phyloP scores from a whole-genome alignment of 441 rosid genomes.

The Gossypium schwendimanii region DNA sequence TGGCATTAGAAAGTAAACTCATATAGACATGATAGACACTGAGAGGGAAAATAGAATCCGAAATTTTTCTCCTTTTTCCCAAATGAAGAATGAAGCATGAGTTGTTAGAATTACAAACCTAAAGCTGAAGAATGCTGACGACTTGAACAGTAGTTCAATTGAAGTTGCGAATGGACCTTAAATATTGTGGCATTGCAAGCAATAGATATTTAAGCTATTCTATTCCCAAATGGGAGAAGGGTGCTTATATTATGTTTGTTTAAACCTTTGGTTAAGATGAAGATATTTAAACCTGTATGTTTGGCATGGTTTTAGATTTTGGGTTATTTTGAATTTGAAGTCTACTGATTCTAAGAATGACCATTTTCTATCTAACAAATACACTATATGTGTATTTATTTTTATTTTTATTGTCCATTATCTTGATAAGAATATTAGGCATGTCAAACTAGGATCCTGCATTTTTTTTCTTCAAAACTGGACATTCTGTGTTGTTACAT shows the following conservation, averaged over 20 bases:
- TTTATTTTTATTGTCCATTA: not conserved
- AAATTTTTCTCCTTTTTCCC: not conserved
- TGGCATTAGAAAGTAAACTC: not conserved
- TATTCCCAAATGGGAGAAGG: not conserved
- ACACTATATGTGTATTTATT: not conserved
- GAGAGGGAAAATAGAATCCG: not conserved
- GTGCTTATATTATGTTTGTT: not conserved
- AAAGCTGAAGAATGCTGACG: not conserved
- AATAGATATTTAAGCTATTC: not conserved
- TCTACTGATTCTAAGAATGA: not conserved
- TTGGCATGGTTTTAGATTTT: not conserved
- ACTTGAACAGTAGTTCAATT: not conserved
- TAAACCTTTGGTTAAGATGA: not conserved
- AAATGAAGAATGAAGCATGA: not conserved
- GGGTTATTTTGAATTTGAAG: conserved; percentile 2
- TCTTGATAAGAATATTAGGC: not conserved
- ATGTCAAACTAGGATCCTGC: not conserved
- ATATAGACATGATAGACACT: not conserved
- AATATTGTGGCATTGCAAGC: not conserved
- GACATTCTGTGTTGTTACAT: not conserved
- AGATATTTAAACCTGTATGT: not conserved
- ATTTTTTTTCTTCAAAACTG: not conserved
- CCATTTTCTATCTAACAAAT: not conserved
- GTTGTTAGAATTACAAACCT: not conserved
- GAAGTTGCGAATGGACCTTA: not conserved